phyloP scores from a whole-genome alignment of 345 rosid species.

The Iberis pinnata region DNA sequence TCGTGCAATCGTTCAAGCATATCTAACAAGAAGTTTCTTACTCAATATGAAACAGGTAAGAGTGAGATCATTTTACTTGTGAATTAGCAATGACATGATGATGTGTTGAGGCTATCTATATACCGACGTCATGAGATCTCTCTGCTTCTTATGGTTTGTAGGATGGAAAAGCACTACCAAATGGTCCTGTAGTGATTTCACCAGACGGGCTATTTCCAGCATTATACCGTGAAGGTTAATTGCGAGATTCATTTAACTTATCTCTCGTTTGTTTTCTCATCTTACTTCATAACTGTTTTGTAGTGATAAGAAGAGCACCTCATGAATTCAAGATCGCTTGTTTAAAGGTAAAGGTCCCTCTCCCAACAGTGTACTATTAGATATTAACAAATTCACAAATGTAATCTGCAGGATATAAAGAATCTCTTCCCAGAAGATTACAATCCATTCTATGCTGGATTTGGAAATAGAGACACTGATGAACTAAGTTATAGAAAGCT shows the following conservation, averaged over 20 bases:
- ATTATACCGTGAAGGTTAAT: conserved; percentile 73
- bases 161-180: conserved; percentile 87
- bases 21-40: conserved; percentile 71
- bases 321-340: conserved; percentile 95
- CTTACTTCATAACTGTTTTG: conserved; percentile 14
- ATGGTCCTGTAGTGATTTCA: conserved; percentile 84
- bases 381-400: neutral
- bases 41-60: conserved; percentile 79
- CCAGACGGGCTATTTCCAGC: conserved; percentile 91
- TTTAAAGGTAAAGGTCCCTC: conserved; percentile 49
- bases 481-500: conserved; percentile 83
- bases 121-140: neutral
- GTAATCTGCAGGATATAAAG: conserved; percentile 57
- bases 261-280: neutral
- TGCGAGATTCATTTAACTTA: conserved; percentile 18
- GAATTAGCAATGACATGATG: neutral
- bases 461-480: conserved; percentile 86
- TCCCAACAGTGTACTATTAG: neutral
- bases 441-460: conserved; percentile 93
- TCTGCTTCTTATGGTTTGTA: conserved; percentile 17
- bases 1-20: conserved; percentile 93
- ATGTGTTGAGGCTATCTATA: neutral
- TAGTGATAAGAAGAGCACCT: conserved; percentile 92
- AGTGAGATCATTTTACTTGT: neutral
- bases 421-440: conserved; percentile 76